phyloP scores from a whole-genome alignment of 1,284 basidiomycete genomes.

The Puccinia horiana region DNA sequence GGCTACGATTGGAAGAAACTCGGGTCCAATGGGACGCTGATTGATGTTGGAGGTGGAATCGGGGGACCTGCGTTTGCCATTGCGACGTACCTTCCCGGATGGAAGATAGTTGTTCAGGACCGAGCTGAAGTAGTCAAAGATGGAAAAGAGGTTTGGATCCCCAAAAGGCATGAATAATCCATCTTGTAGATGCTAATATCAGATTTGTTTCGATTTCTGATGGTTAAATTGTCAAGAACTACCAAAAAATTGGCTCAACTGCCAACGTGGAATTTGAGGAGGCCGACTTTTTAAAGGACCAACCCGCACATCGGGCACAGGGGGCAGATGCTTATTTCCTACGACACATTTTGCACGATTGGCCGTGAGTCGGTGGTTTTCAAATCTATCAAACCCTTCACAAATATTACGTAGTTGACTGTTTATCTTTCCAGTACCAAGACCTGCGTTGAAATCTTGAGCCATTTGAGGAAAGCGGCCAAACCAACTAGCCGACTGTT shows the following conservation, averaged over 20 bases:
- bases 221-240: too few species aligned
- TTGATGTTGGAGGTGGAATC: slow-evolving; percentile 24
- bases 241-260: background rate
- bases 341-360: slow-evolving; percentile 31
- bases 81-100: background rate
- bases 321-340: slow-evolving; percentile 5
- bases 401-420: background rate
- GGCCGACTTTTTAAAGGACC: background rate
- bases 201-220: too few species aligned
- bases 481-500: background rate
- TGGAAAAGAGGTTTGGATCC: too few species aligned
- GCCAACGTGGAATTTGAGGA: slow-evolving; percentile 24
- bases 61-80: slow-evolving; percentile 3
- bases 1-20: slow-evolving; percentile 8
- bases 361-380: background rate
- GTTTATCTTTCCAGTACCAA: background rate
- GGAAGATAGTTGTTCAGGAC: slow-evolving; percentile 21
- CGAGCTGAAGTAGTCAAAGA: slow-evolving; percentile 14
- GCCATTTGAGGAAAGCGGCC: background rate
- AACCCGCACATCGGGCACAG: background rate
- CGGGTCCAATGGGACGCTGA: background rate
- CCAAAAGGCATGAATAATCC: too few species aligned
- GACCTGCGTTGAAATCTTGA: background rate
- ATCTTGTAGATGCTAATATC: background rate
- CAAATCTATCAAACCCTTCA: background rate